Evolutionary conservation across 2,329 filamentous ascomycete genomes (phyloP), one percentile per base, ranked within the genome.

Genomic region (Trichoderma pleuroti): DNA sequence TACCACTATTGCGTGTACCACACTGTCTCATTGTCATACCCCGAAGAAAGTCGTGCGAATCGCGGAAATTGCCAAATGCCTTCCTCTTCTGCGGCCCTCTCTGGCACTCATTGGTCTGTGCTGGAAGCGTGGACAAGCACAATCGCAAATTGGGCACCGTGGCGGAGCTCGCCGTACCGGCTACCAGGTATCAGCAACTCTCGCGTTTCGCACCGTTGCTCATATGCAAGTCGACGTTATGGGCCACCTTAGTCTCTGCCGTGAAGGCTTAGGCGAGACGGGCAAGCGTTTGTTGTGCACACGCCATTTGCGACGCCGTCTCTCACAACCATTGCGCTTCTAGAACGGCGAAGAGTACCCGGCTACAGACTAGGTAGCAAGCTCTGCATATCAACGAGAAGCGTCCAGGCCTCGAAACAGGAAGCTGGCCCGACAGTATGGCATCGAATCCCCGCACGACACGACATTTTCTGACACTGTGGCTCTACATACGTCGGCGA

Each of bases 341-440:
- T 68, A 68, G 65, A 68, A 68, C 56, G 56, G 56, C 65, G 28
- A 67, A 36, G 14, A 30, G 16, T 30, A 56, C 59, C 59, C 36
- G 21, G 26, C 65, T 32, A 11, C 21, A 28, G 24, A 42, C 63
- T 39, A 28, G n/a, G n/a, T n/a, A n/a, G 49, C 49, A 52, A 36
- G 32, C 34, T 42, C 59, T 56, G 56, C 66, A 28, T 32, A 52
- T 62, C 24, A 30, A 70, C 26, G 63, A 24, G 10, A 14, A 62
- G 42, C 24, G 30, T 39, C 59, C 34, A 63, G 21, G 18, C 21
- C 21, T 67, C 69, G 32, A 71, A 71, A 67, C 32, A 59, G 61
- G 62, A 67, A 71, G 62, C 69, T 61, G 69, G 72, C 71, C 74
- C 74, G 72, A 74, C 74, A 73, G 64, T 68, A 46, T 71, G 74